Percentiles rank a stretch among this genome's conserved stretches.
phyloP scores from a whole-genome alignment of 176 grass and related monocot genomes.

The Aegilops sharonensis region DNA sequence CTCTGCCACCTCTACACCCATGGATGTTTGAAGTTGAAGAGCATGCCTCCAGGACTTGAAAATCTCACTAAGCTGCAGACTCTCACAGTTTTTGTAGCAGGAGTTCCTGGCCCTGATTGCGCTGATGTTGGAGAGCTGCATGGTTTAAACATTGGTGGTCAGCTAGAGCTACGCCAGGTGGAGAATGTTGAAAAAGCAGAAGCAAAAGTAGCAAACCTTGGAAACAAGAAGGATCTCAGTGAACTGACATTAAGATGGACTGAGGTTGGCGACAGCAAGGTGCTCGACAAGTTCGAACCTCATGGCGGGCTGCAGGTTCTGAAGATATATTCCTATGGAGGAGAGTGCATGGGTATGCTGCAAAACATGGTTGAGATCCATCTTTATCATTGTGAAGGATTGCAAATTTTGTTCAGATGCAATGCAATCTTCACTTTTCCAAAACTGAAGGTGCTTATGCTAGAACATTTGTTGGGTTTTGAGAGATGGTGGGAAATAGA shows the following conservation, averaged over 20 bases:
- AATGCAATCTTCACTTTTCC: background rate
- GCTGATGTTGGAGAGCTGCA: background rate
- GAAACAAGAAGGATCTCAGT: background rate
- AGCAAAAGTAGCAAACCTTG: background rate
- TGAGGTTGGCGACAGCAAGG: background rate
- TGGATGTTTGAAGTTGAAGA: accelerated
- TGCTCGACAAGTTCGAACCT: background rate
- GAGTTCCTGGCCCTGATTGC: background rate
- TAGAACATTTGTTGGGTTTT: background rate
- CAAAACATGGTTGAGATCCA: background rate
- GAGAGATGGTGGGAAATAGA: background rate
- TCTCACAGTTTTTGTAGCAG: background rate
- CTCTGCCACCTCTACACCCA: background rate
- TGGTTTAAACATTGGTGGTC: background rate
- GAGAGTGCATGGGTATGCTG: background rate
- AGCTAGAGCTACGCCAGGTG: background rate
- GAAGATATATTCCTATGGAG: background rate
- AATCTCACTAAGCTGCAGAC: background rate
- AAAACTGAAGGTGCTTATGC: background rate
- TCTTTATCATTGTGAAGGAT: background rate
- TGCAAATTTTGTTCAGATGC: background rate
- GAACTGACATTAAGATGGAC: background rate
- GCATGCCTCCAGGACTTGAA: background rate
- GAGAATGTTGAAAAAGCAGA: background rate
- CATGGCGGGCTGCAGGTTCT: background rate